Evolutionary conservation across 1,284 basidiomycete species (phyloP).

Genomic region (Trichosporon sp.): DNA sequence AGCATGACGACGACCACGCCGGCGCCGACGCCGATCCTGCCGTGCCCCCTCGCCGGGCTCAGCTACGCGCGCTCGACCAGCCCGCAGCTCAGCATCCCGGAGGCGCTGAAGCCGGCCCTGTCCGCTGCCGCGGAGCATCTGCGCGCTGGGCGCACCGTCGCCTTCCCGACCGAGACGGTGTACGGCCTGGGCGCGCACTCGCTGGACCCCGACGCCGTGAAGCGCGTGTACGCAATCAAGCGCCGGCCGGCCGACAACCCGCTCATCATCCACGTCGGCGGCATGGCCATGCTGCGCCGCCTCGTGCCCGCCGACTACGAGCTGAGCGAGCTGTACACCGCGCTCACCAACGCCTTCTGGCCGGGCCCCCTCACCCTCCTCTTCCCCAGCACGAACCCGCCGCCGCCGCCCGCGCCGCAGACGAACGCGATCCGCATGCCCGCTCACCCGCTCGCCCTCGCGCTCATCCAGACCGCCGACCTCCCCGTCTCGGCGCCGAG

Average conservation of each 20-base stretch:
- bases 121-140: slow-evolving; percentile 38
- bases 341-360: slow-evolving; percentile 82
- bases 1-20: background rate
- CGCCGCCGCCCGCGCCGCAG: slow-evolving; percentile 46
- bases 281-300: slow-evolving; percentile 68
- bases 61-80: background rate
- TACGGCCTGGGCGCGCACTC: slow-evolving; percentile 93
- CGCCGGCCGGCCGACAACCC: slow-evolving; percentile 94
- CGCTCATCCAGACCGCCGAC: slow-evolving; percentile 71
- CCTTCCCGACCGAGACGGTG: slow-evolving; percentile 96
- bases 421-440: slow-evolving; percentile 95
- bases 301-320: slow-evolving; percentile 64
- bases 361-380: slow-evolving; percentile 90
- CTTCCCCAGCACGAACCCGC: slow-evolving; percentile 64
- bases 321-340: slow-evolving; percentile 62
- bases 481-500: slow-evolving; percentile 89
- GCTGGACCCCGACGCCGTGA: slow-evolving; percentile 59
- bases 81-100: background rate
- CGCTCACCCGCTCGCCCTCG: slow-evolving; percentile 83
- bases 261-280: slow-evolving; percentile 93
- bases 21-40: background rate
- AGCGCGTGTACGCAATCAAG: slow-evolving; percentile 82
- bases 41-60: background rate
- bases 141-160: slow-evolving; percentile 56
- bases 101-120: slow-evolving; percentile 23